A percentile compares a stretch with the other conserved stretches of the same genome.
Conservation (phyloP, 1,284 basidiomycete species). For the Cryptococcus neoformans region DNA sequence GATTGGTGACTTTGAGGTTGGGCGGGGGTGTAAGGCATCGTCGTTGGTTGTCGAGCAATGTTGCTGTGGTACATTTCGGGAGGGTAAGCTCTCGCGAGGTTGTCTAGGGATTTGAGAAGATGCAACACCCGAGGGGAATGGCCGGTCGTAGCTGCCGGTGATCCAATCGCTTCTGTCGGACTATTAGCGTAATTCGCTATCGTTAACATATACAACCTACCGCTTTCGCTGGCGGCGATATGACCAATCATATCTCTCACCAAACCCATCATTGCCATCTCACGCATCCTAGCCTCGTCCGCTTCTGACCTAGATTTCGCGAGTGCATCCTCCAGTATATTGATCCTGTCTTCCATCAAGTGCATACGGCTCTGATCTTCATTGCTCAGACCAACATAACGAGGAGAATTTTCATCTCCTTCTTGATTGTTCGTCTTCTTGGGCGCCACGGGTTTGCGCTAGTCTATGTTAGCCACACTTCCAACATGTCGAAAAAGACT, state of each 20-base stretch:
- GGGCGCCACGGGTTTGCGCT: conserved; percentile 69
- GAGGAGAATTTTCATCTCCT: conserved; percentile 54
- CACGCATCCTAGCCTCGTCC: conserved; percentile 25
- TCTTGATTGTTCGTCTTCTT: conserved; percentile 24
- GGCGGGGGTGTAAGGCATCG: neutral
- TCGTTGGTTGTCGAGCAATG: neutral
- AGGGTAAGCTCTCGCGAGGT: conserved; percentile 9
- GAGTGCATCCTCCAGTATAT: conserved; percentile 33
- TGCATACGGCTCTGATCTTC: conserved; percentile 34
- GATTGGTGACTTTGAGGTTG: neutral
- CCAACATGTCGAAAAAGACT: conserved; percentile 1
- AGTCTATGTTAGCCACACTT: neutral
- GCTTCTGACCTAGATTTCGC: conserved; percentile 30
- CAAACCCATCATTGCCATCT: conserved; percentile 27
- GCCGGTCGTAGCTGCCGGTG: conserved; percentile 10
- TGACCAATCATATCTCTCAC: conserved; percentile 38
- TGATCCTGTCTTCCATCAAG: conserved; percentile 36
- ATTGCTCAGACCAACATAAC: conserved; percentile 21
- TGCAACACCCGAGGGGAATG: conserved; percentile 23
- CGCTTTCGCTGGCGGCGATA: conserved; percentile 28
- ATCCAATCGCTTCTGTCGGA: conserved; percentile 4
- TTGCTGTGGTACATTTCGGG: neutral
- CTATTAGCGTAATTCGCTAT: neutral
- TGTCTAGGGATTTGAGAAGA: conserved; percentile 23
- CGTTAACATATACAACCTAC: conserved; percentile 16